Evolutionary conservation across 2,329 filamentous ascomycete genomes (phyloP).

Genomic region (Endocalyx cinctus): DNA sequence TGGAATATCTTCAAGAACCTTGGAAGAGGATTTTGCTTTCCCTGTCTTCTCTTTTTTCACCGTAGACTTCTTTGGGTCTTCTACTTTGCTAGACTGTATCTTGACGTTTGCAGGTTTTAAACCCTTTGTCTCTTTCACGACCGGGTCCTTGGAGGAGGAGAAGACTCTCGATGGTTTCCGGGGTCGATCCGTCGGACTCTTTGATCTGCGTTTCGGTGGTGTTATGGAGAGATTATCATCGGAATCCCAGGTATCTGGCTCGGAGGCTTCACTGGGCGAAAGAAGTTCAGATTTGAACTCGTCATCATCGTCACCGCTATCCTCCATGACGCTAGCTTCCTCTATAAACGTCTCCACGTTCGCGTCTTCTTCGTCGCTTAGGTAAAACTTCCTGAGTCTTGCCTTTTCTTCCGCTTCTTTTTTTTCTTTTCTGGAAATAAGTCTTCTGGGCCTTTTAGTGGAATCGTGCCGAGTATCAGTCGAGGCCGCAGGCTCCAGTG

Average conservation of each 20-base stretch:
- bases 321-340: too few species aligned
- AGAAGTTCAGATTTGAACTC: constrained; percentile 20
- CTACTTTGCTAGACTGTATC: constrained; percentile 3
- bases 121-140: constrained; percentile 8
- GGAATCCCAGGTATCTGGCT: constrained; percentile 11
- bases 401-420: constrained; percentile 4
- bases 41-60: constrained; percentile 5
- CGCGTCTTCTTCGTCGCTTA: too few species aligned
- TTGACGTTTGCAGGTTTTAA: constrained; percentile 5
- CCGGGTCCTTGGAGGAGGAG: constrained; percentile 13
- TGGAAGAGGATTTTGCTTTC: constrained; percentile 4
- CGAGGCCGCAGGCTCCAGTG: too few species aligned
- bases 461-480: too few species aligned
- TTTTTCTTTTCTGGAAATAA: constrained; percentile 6
- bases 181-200: constrained; percentile 13
- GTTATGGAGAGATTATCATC: constrained; percentile 16
- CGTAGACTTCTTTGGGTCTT: constrained; percentile 9
- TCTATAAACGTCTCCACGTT: too few species aligned
- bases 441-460: constrained; percentile 8
- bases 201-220: constrained; percentile 12
- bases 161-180: constrained; percentile 15
- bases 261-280: constrained; percentile 12
- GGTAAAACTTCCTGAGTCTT: too few species aligned
- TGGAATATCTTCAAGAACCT: constrained; percentile 9
- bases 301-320: constrained; percentile 17